Evolutionary conservation across 441 rosid genomes (phyloP), one percentile per base, ranked within the genome.

Genomic region (Pelargonium exstipulatum): DNA sequence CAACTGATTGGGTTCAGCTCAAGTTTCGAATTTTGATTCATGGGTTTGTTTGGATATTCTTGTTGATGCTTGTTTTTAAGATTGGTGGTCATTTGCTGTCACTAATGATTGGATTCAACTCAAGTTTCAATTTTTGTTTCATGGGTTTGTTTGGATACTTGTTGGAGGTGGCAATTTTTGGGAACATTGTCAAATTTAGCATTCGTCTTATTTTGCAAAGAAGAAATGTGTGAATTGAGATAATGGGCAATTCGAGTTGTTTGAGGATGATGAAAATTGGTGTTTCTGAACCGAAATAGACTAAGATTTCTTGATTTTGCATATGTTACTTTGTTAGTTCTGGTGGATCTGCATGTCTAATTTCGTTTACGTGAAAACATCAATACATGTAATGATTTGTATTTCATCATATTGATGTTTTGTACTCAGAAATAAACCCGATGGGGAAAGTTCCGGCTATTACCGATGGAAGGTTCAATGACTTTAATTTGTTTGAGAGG

Each of bases 401-500:
- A 51, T 51, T 14, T 51, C 14, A 14, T 51, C 5, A 51, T 20
- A 51, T 51, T 51, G 58, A n/a, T 51, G 32, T 29, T 29, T 1
- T 29, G 20, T 51, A n/a, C 79, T 58, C 86, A 90, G 96, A 81
- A 13, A 79, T 91, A 72, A 94, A 91, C 69, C 95, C 99, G 18
- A 68, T 90, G 87, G 68, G 73, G 45, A 77, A 84, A 73, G 83
- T 93, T 71, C 98, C 98, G 1, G 87, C 87, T 66, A 84, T 93
- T 62, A 85, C 85, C 71, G 98, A 93, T 82, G 98, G 97, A 72
- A 85, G 87, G 65, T 82, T 89, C 76, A 87, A 83, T 83, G 32
- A 29, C 32, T 29, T 29, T 29, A 29, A 51, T n/a, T 85, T 93
- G 43, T 93, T 84, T 66, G 98, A 93, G 79, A 93, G 98, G 98